Evolutionary conservation across 2,329 filamentous ascomycete genomes (phyloP).

Genomic region (Fusarium penzigii): DNA sequence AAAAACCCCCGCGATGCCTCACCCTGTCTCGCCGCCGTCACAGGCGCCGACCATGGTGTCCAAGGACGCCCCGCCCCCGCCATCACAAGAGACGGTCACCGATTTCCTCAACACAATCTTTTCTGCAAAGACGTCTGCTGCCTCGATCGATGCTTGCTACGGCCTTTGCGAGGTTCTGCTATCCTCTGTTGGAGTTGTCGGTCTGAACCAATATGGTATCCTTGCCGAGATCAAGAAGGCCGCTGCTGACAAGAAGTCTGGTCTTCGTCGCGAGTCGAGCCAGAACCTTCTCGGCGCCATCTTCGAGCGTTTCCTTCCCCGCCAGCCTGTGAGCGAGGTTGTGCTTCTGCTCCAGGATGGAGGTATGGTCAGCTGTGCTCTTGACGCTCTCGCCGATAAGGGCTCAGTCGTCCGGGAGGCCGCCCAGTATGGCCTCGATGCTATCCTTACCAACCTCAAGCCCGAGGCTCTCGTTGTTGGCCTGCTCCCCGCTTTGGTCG

Average conservation of each 20-base stretch:
- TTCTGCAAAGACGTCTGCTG: conserved; percentile 65
- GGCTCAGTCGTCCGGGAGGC: conserved; percentile 84
- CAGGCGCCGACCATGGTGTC: conserved; percentile 43
- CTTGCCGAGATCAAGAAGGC: conserved; percentile 66
- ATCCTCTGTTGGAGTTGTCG: conserved; percentile 54
- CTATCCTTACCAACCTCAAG: conserved; percentile 76
- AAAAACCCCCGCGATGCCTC: conserved; percentile 43
- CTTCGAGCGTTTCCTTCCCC: conserved; percentile 83
- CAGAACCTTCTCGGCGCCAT: conserved; percentile 94
- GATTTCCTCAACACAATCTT: conserved; percentile 69
- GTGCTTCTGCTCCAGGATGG: conserved; percentile 81
- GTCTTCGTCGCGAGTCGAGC: conserved; percentile 79
- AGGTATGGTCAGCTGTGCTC: conserved; percentile 67
- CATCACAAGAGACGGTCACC: conserved; percentile 66
- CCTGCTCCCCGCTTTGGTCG: conserved; percentile 72
- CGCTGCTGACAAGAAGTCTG: conserved; percentile 91
- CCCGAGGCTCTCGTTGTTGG: conserved; percentile 82
- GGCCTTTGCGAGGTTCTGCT: conserved; percentile 61
- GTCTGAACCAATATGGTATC: conserved; percentile 55
- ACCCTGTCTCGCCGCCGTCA: conserved; percentile 48
- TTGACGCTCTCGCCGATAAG: conserved; percentile 91
- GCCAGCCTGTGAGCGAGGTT: conserved; percentile 77
- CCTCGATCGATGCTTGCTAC: conserved; percentile 66
- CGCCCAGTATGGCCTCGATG: conserved; percentile 91
- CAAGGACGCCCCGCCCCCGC: conserved; percentile 53